Percentiles rank a stretch among this genome's conserved stretches.
Evolutionary conservation across 371 early-diverging fungal genomes (phyloP).

Genomic region (Fennellomyces sp.): DNA sequence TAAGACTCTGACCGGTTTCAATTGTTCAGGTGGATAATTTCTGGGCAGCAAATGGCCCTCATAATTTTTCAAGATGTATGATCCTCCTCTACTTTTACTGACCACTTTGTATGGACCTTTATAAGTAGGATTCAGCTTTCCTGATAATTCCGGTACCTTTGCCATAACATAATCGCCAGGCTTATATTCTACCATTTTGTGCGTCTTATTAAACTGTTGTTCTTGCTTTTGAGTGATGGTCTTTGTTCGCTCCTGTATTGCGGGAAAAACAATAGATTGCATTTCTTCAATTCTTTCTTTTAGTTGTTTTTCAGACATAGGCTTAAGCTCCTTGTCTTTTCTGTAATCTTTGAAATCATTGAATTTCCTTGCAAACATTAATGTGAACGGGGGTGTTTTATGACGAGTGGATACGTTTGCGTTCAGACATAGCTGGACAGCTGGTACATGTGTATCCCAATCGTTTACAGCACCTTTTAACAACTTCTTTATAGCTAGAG

Average conservation of each 20-base stretch:
- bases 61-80: constrained; percentile 7
- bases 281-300: background rate
- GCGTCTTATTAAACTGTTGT: background rate
- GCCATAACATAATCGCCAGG: background rate
- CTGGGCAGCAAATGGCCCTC: background rate
- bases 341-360: constrained; percentile 5
- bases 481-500: constrained; percentile 1
- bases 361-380: constrained; percentile 23
- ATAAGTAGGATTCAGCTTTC: background rate
- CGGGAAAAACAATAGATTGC: background rate
- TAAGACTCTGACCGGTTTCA: background rate
- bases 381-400: constrained; percentile 4
- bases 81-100: constrained; percentile 7
- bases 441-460: constrained; percentile 15
- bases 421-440: constrained; percentile 13
- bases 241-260: background rate
- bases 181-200: background rate
- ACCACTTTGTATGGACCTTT: constrained; percentile 9
- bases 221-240: background rate
- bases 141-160: background rate
- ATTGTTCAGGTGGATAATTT: background rate
- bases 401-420: background rate
- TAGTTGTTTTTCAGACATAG: background rate
- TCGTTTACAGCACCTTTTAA: constrained; percentile 6
- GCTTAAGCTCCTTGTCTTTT: background rate